A percentile compares a stretch with the other conserved stretches of the same genome.
Conservation (phyloP, 257 asterid genomes). For the Anisodus acutangulus region DNA sequence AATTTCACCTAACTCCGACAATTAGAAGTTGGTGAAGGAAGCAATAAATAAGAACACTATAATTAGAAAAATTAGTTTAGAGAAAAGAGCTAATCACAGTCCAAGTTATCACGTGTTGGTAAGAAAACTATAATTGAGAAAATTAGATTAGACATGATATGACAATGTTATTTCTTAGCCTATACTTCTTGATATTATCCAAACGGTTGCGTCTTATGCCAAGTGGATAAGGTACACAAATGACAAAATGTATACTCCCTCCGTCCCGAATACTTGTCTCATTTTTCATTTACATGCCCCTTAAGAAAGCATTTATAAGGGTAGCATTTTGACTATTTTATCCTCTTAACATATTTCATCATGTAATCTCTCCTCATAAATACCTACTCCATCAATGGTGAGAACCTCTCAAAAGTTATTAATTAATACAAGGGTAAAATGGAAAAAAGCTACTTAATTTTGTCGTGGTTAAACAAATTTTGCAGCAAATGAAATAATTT, state of each 20-base stretch:
- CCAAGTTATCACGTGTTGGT: neutral
- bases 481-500: constrained; percentile 4
- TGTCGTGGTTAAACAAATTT: neutral
- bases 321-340: too few species aligned
- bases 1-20: too few species aligned
- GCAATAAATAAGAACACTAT: neutral
- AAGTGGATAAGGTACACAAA: neutral
- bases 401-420: too few species aligned
- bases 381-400: too few species aligned
- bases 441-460: too few species aligned
- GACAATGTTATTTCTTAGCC: neutral
- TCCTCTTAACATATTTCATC: too few species aligned
- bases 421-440: too few species aligned
- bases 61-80: neutral
- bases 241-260: neutral
- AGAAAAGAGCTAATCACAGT: neutral
- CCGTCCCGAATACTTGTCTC: too few species aligned
- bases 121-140: neutral
- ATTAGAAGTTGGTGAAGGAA: neutral
- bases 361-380: too few species aligned
- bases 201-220: neutral
- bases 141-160: neutral
- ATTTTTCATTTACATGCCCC: too few species aligned
- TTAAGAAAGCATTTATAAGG: too few species aligned
- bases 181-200: neutral